Evolutionary conservation across 495 filamentous ascomycete genomes (phyloP), one percentile per base, ranked within the genome.

Genomic region (Penicillium crystallinum): DNA sequence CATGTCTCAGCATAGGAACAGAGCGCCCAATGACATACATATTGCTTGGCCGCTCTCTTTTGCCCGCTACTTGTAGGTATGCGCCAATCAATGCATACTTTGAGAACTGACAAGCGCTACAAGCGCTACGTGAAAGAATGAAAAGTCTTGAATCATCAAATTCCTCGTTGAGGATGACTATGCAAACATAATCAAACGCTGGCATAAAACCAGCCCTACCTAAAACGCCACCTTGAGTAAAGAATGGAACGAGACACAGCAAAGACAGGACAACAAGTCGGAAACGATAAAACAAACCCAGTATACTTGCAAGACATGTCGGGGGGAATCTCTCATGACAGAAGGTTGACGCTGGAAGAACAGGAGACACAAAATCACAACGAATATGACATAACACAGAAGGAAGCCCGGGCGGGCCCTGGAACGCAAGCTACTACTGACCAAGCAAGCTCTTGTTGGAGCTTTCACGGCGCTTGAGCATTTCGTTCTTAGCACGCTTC

Each of bases 401-500:
- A 22, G 34, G n/a, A n/a, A n/a, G n/a, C n/a, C n/a, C n/a, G n/a
- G n/a, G n/a, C n/a, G n/a, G n/a, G n/a, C n/a, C 25, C 4, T 11
- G 30, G 6, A 31, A 9, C 11, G 3, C 17, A 36, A 22, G 27
- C 31, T 53, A 58, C 25, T 53, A 39, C 25, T 53, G 39, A 18
- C 51, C 58, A 41, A 54, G 51, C 44, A 59, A 35, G 21, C 52
- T 52, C 43, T 64, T 64, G 41, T 57, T 57, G 15, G 64, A 67
- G 45, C 57, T 65, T n/a, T 73, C 72, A 40, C 70, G 68, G 27
- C 67, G 65, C 61, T 66, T 73, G 25, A 72, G 46, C 58, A 76
- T 62, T 25, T 76, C 73, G 35, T 62, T 70, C 59, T 75, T 77
- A 22, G 71, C 69, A 44, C 73, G 72, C 49, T 68, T 72, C 47